phyloP scores from a whole-genome alignment of 108 stramenopile species.

The Mayamaea pseudoterrestris region DNA sequence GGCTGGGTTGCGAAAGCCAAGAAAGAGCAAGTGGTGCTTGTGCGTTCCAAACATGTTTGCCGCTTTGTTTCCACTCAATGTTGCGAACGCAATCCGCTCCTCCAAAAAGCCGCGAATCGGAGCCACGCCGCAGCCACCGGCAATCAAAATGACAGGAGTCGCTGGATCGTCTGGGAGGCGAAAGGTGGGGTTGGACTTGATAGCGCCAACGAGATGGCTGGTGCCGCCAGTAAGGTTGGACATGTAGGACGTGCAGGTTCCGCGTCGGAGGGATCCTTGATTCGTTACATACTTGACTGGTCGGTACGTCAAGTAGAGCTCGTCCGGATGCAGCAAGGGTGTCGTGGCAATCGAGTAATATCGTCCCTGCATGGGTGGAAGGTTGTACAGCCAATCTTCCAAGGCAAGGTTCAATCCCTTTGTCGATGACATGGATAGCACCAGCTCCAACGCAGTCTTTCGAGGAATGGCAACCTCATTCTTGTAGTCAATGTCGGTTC shows the following conservation, averaged over 20 bases:
- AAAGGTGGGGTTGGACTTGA: conserved; percentile 44
- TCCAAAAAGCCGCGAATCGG: conserved; percentile 58
- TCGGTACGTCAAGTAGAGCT: conserved; percentile 34
- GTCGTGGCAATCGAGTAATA: conserved; percentile 67
- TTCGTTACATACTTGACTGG: conserved; percentile 34
- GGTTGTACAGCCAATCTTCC: conserved; percentile 46
- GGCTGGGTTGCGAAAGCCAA: conserved; percentile 46
- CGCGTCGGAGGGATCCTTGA: conserved; percentile 47
- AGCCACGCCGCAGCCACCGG: conserved; percentile 57
- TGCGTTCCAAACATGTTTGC: conserved; percentile 6
- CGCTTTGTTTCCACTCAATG: no score
- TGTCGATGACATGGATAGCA: conserved; percentile 12
- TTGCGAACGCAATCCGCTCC: conserved; percentile 54
- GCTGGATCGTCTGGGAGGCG: conserved; percentile 36
- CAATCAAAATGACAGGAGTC: conserved; percentile 49
- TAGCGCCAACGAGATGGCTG: conserved; percentile 12
- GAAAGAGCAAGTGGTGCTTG: conserved; percentile 21
- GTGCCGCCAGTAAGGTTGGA: conserved; percentile 1
- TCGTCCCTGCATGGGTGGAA: conserved; percentile 41
- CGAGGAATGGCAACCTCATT: conserved; percentile 37
- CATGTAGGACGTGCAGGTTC: conserved; percentile 24
- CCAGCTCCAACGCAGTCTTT: conserved; percentile 43
- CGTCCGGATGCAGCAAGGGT: conserved; percentile 15
- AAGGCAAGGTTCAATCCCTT: conserved; percentile 17
- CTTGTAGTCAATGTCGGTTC: conserved; percentile 30